phyloP scores from a whole-genome alignment of 805 yeast genomes.

The Spathaspora passalidarum region DNA sequence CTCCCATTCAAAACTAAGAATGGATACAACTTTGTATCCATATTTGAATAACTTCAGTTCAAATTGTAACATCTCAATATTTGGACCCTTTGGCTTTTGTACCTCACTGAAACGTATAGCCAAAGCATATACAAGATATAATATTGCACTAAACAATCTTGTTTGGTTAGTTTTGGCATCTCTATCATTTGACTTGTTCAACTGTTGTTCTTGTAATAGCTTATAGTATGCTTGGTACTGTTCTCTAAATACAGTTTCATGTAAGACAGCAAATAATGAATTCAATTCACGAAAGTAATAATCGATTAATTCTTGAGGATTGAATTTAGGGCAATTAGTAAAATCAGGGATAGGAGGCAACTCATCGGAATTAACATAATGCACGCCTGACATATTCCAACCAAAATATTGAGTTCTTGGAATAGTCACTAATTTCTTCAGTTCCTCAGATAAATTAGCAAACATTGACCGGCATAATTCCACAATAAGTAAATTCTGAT shows the following conservation, averaged over 20 bases:
- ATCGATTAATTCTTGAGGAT: constrained; percentile 17
- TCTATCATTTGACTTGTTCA: constrained; percentile 16
- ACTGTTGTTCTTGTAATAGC: constrained; percentile 12
- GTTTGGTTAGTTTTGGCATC: constrained; percentile 31
- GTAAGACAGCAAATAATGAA: constrained; percentile 51
- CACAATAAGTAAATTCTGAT: constrained; percentile 40
- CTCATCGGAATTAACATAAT: constrained; percentile 37
- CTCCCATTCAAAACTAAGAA: constrained; percentile 41
- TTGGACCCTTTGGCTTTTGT: constrained; percentile 25
- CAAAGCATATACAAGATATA: constrained; percentile 47
- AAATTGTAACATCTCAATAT: constrained; percentile 19
- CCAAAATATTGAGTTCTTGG: constrained; percentile 63
- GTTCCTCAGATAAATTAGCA: constrained; percentile 30
- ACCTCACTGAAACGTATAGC: constrained; percentile 52
- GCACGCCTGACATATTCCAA: constrained; percentile 63
- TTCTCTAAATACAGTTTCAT: constrained; percentile 51
- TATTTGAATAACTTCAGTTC: constrained; percentile 37
- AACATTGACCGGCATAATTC: constrained; percentile 36
- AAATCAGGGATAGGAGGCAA: constrained; percentile 33
- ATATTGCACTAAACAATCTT: constrained; percentile 50
- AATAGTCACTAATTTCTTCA: constrained; percentile 31
- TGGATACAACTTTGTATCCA: constrained; percentile 27
- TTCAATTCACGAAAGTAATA: constrained; percentile 49
- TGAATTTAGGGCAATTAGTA: background rate
- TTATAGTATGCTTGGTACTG: constrained; percentile 38